Evolutionary conservation across 2,329 filamentous ascomycete species (phyloP).

Genomic region (Colletotrichum euphorbiae): DNA sequence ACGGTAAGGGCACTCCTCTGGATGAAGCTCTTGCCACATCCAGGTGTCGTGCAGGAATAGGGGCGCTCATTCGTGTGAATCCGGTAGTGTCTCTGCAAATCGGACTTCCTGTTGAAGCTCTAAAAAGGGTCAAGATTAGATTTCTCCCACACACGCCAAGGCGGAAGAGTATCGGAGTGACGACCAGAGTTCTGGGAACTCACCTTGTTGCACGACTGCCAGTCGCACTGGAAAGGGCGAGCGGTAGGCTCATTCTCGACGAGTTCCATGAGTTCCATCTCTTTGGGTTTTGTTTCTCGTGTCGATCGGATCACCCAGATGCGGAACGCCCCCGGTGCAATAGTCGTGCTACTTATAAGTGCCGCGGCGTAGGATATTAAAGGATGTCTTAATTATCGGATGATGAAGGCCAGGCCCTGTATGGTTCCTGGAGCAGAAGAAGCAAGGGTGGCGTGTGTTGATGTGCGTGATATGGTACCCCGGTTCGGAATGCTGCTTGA

Average conservation of each 20-base stretch:
- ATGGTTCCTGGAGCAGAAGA: conserved; percentile 22
- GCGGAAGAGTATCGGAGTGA: background rate
- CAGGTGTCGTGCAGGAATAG: conserved; percentile 69
- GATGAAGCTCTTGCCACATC: conserved; percentile 78
- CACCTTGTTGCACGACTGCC: conserved; percentile 72
- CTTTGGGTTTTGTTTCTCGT: conserved; percentile 44
- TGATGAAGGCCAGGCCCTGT: conserved; percentile 24
- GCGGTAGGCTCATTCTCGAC: conserved; percentile 72
- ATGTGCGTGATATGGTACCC: conserved; percentile 32
- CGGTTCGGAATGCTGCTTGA: conserved; percentile 34
- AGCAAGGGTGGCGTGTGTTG: conserved; percentile 32
- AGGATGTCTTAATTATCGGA: conserved; percentile 33
- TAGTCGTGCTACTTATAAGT: conserved; percentile 38
- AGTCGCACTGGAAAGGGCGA: conserved; percentile 73
- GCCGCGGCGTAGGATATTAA: conserved; percentile 25
- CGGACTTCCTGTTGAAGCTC: conserved; percentile 80
- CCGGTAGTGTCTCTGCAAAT: conserved; percentile 76
- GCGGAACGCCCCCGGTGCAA: conserved; percentile 39
- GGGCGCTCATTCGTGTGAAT: conserved; percentile 80
- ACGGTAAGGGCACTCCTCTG: conserved; percentile 77
- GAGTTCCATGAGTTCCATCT: conserved; percentile 74
- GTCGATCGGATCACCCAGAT: conserved; percentile 49
- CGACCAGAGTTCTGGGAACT: conserved; percentile 40
- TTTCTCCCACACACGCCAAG: conserved; percentile 4
- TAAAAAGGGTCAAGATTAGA: conserved; percentile 48